Conservation (phyloP, 768 basidiomycete species). For the Lactifluus hygrophoroides region DNA sequence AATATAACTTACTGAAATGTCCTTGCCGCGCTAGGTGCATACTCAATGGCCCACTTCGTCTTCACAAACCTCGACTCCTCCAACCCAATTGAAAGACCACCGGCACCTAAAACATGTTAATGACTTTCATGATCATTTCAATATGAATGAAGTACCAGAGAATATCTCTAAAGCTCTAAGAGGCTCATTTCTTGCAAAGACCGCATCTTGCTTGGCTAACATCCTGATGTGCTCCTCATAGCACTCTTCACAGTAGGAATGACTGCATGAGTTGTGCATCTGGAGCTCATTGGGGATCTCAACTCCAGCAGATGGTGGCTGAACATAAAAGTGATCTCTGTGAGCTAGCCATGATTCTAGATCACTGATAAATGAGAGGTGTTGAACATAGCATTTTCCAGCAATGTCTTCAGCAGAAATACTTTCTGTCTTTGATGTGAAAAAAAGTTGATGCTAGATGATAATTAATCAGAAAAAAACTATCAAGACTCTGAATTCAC, state of each 20-base stretch:
- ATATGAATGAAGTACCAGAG: conserved; percentile 37
- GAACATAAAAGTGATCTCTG: conserved; percentile 42
- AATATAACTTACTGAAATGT: conserved; percentile 47
- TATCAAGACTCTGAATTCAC: neutral
- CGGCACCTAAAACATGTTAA: conserved; percentile 46
- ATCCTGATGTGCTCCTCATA: conserved; percentile 26
- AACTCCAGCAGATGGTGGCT: neutral
- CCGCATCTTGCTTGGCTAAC: conserved; percentile 26
- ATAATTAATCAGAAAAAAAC: neutral
- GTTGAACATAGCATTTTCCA: conserved; percentile 46
- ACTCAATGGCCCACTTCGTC: conserved; percentile 64
- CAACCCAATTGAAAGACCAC: conserved; percentile 64
- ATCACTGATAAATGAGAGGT: conserved; percentile 27
- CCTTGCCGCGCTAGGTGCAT: conserved; percentile 49
- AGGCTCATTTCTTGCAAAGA: conserved; percentile 34
- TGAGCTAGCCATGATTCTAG: conserved; percentile 39
- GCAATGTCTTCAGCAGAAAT: conserved; percentile 35
- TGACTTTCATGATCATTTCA: neutral
- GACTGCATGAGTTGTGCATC: conserved; percentile 9
- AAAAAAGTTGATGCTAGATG: conserved; percentile 34
- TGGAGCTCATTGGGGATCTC: neutral
- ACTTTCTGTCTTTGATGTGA: conserved; percentile 25
- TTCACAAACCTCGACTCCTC: conserved; percentile 52
- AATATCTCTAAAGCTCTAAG: conserved; percentile 61
- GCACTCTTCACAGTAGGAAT: conserved; percentile 37